Evolutionary conservation across 305 asterid species (phyloP).

Genomic region (Andrographis paniculata): DNA sequence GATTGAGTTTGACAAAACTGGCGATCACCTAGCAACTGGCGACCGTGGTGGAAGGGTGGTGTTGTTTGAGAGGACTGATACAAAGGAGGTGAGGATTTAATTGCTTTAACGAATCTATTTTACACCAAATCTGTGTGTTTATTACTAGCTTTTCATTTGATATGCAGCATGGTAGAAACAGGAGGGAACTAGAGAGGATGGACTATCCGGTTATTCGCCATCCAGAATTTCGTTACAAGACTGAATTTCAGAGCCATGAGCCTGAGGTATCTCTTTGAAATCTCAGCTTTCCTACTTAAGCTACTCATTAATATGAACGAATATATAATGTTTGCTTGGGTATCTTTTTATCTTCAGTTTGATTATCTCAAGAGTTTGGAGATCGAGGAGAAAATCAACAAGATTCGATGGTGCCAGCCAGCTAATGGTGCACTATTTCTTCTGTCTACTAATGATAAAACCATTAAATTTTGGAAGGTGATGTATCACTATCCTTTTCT

Average conservation of each 20-base stretch:
- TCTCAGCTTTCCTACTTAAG: conserved; percentile 1
- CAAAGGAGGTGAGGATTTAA: conserved; percentile 64
- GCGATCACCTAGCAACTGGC: conserved; percentile 79
- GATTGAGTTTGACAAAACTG: conserved; percentile 70
- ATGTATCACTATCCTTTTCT: conserved; percentile 6
- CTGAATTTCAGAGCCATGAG: conserved; percentile 99
- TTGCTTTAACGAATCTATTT: conserved; percentile 7
- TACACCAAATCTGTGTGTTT: conserved; percentile 11
- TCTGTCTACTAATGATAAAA: conserved; percentile 88
- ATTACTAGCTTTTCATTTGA: conserved; percentile 4
- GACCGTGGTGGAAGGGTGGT: conserved; percentile 93
- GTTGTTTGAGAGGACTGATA: conserved; percentile 79
- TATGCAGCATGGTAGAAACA: conserved; percentile 60
- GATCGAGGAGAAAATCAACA: conserved; percentile 87
- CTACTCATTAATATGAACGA: neutral
- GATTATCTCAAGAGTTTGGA: conserved; percentile 87
- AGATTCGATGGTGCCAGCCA: conserved; percentile 81
- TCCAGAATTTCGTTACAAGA: conserved; percentile 96
- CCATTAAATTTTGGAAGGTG: conserved; percentile 98
- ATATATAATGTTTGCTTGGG: conserved; percentile 13
- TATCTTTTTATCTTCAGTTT: conserved; percentile 32
- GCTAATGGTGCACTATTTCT: conserved; percentile 75
- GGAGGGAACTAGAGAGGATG: conserved; percentile 73
- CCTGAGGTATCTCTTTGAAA: conserved; percentile 70
- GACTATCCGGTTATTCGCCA: conserved; percentile 66